Base-by-base conservation (phyloP, 768 basidiomycete species). In the Omphalotus guepiniiformis region DNA sequence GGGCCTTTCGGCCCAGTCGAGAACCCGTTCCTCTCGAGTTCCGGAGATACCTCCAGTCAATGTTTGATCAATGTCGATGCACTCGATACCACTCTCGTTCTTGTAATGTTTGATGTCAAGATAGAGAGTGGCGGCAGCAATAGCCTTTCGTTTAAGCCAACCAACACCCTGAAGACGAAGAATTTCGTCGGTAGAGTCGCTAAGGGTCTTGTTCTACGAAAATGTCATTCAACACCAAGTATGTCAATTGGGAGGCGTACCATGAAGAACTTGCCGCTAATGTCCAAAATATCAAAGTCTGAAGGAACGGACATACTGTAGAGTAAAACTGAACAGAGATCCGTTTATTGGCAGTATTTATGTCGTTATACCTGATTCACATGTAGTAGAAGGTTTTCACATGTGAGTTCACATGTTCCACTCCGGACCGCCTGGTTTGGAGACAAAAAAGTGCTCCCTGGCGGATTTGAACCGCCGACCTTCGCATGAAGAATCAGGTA, bases 141-240 rank as follows among this genome's bases (percentile, higher is more conserved):
- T 88, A 21, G 75, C 74, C 49, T 74, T 80, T 53, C 88, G 79
- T 54, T 70, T 84, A 38, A 82, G 49, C 88, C 88, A 91, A 27
- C 81, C 61, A 26, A 91, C 73, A 41, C 88, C 88, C 60, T 90
- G 88, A 2, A 84, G 68, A 26, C 63, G 59, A 34, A 91, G 78
- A 51, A 91, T 82, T 22, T 71, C 70, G 43, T 88, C 86, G 4
- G 73, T 72, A 25, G 59, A 55, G 54, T 83, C 85, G 32, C 81
- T 84, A 44, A 88, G 72, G 1, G 68, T 36, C 63, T 84, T 88
- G 71, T 85, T 88, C 88, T 89, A 50, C 44, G 34, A 27, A 7
- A 3, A 36, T 21, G 38, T 37, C 27, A 42, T 44, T 35, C 8
- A 38, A 19, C 8, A 9, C 11, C 23, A 37, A 37, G 16, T 42